Conservation (phyloP, 331 rosid genomes). For the Saraca asoca region DNA sequence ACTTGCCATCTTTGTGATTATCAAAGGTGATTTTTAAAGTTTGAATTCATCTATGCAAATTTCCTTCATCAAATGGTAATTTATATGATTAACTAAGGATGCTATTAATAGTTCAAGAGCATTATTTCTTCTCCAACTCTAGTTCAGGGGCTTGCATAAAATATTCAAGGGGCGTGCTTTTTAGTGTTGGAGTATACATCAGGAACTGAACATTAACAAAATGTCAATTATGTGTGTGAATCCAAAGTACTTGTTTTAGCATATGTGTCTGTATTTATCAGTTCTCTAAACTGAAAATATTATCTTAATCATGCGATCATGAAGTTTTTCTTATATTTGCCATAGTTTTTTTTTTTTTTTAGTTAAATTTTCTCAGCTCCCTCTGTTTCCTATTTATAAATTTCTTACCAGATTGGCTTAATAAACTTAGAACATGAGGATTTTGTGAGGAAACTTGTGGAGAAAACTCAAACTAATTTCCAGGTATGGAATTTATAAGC, state of each 20-base stretch:
- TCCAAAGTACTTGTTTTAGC: background rate
- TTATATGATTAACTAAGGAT: background rate
- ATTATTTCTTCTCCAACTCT: constrained; percentile 17
- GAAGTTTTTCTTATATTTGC: background rate
- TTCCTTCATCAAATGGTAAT: too few relatives aligned
- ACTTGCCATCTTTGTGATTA: too few relatives aligned
- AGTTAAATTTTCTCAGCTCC: constrained; percentile 32
- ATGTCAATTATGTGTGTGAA: constrained; percentile 16
- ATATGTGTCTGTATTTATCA: constrained; percentile 9
- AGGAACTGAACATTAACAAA: constrained; percentile 8
- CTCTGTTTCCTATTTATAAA: background rate
- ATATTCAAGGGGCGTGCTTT: background rate
- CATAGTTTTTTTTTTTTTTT: constrained; percentile 11
- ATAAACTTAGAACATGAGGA: constrained; percentile 85
- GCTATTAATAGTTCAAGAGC: too few relatives aligned
- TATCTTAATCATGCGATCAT: too few relatives aligned
- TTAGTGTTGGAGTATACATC: constrained; percentile 13
- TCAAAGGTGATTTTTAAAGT: too few relatives aligned
- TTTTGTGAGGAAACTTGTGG: constrained; percentile 66
- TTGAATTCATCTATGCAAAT: too few relatives aligned
- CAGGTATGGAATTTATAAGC: constrained; percentile 63
- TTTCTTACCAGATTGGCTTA: constrained; percentile 72
- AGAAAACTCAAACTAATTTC: constrained; percentile 58
- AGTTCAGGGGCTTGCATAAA: background rate
- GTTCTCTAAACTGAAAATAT: constrained; percentile 6